These are phyloP conservation scores for Colletotrichum eremochloae DNA, from an alignment of 2,329 filamentous ascomycete species.

Conservation along the genomic window DNA sequence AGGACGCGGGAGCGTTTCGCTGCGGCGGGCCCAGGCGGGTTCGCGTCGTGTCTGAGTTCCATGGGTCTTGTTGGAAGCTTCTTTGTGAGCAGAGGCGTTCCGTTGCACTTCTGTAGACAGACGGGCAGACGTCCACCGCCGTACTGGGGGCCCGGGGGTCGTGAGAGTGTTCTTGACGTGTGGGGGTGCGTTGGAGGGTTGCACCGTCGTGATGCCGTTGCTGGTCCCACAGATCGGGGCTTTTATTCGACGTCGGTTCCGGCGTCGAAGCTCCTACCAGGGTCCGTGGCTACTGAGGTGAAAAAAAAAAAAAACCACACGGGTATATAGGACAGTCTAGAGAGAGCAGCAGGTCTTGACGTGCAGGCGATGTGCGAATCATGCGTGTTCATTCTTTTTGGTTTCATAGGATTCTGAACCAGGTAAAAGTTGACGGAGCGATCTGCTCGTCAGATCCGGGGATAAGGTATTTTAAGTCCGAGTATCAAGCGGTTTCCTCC, in stretches of 20 bases:
- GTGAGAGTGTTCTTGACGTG: not conserved
- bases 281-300: no score
- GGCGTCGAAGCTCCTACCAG: not conserved
- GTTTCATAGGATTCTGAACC: constrained; percentile 7
- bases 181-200: not conserved
- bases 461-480: constrained; percentile 33
- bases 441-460: constrained; percentile 22
- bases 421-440: constrained; percentile 32
- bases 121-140: not conserved
- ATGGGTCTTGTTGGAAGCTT: constrained; percentile 3
- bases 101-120: not conserved
- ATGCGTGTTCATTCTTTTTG: constrained; percentile 3
- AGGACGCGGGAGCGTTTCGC: constrained; percentile 63
- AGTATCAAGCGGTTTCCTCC: not conserved
- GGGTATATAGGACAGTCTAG: not conserved
- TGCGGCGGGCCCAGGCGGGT: constrained; percentile 13
- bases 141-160: not conserved
- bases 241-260: not conserved
- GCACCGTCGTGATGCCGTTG: not conserved
- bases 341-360: not conserved
- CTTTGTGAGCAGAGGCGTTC: no score
- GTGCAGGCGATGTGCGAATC: not conserved
- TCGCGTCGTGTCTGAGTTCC: not conserved
- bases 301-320: no score
- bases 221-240: not conserved